Evolutionary conservation across 768 basidiomycete species (phyloP).

Genomic region (Trametes cinnabarina): DNA sequence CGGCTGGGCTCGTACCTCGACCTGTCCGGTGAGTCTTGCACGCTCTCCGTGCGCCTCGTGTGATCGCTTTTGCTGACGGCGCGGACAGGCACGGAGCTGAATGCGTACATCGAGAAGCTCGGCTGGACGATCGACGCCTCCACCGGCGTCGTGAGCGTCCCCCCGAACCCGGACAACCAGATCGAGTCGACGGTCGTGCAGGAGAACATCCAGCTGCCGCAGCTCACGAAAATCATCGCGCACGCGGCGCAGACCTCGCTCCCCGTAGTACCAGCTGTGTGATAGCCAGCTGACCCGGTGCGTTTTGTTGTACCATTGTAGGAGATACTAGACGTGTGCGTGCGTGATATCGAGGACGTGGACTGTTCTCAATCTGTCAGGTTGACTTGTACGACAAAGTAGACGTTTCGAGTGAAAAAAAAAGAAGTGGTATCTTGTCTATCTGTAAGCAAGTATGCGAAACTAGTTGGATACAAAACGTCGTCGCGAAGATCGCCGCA

Average conservation of each 20-base stretch:
- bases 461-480: not conserved
- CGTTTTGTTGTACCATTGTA: constrained; percentile 3
- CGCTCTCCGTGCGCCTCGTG: not conserved
- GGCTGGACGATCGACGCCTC: constrained; percentile 63
- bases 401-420: no score
- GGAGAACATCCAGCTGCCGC: constrained; percentile 77
- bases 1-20: constrained; percentile 72
- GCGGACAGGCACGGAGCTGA: constrained; percentile 51
- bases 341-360: no score
- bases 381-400: no score
- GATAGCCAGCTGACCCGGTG: not conserved
- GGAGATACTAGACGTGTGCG: not conserved
- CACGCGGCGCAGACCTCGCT: constrained; percentile 55
- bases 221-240: constrained; percentile 72
- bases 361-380: no score
- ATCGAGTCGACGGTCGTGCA: constrained; percentile 83
- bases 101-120: constrained; percentile 57
- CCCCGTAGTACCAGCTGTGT: constrained; percentile 15
- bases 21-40: constrained; percentile 52
- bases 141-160: constrained; percentile 60
- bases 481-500: no score
- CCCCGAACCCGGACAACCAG: constrained; percentile 85
- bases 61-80: not conserved
- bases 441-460: not conserved
- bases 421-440: constrained; percentile 1